Evolutionary conservation across 352 stramenopile species (phyloP), one percentile per base, ranked within the genome.

Genomic region (Globisporangium cystogenes): DNA sequence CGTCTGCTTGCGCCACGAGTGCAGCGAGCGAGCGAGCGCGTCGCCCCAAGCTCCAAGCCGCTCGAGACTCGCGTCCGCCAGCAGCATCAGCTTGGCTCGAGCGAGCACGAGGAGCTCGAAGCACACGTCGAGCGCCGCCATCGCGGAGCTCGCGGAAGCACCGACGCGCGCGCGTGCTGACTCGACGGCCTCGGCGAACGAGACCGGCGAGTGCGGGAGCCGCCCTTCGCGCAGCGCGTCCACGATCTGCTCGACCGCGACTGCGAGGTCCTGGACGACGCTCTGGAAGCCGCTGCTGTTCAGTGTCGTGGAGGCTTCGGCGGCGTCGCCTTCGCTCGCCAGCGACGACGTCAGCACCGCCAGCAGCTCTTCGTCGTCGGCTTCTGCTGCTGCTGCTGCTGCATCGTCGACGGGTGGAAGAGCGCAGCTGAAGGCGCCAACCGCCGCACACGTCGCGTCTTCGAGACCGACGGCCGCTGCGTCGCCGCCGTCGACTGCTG

Each of bases 231-330:
- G 40, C 21, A 61, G 20, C 18, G 50, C 55, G 1, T 23, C 4
- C 21, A 56, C 55, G 31, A 61, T 35, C 39, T 56, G 55, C 40
- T 61, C 48, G 4, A 35, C 21, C 1, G 55, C 55, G 39, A 26
- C 42, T 16, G 55, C 55, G 14, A 61, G 27, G 12, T 51, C 55
- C 0, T 42, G 21, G 12, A 49, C 53, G 37, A 49, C 33, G 11
- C 43, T 36, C 10, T 49, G 45, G 24, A 60, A 48, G 8, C 3
- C 12, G n/a, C n/a, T 42, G 36, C 16, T 27, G 40, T 40, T 7
- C 18, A 29, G 15, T 3, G 6, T 31, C 12, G 6, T 37, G 6
- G 20, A 12, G 14, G 3, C 24, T 6, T 49, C 27, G 6, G 21
- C 31, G 11, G 20, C 42, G 39, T 44, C n/a, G n/a, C n/a, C 39